phyloP scores from a whole-genome alignment of 345 rosid genomes.

The Salix arbutifolia region DNA sequence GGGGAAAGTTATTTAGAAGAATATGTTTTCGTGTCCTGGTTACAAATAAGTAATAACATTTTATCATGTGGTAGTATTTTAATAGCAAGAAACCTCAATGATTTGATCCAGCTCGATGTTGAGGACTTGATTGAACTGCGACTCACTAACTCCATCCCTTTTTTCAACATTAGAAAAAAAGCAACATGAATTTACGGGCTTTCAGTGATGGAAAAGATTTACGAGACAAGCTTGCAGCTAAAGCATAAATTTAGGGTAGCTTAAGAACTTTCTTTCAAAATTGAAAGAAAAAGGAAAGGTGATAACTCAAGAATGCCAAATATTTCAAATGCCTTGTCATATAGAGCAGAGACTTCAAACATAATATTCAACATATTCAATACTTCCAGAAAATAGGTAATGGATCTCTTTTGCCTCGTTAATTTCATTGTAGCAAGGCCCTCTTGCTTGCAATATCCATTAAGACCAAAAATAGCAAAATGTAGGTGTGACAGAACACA shows the following conservation, averaged over 20 bases:
- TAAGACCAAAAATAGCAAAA: neutral
- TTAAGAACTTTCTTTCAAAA: neutral
- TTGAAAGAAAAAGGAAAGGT: neutral
- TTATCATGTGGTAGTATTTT: neutral
- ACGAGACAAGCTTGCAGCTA: neutral
- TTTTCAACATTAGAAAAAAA: neutral
- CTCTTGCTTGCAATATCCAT: neutral
- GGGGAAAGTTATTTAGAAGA: neutral
- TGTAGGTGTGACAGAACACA: neutral
- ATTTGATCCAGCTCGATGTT: conserved; percentile 23
- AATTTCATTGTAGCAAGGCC: neutral
- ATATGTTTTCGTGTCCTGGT: neutral
- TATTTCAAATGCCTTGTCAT: neutral
- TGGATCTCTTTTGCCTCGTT: neutral
- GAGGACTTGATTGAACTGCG: conserved; percentile 27
- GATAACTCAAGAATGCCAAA: neutral
- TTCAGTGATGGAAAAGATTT: neutral
- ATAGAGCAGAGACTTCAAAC: neutral
- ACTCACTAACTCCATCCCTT: conserved; percentile 30
- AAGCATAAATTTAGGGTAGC: neutral
- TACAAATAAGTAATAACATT: neutral
- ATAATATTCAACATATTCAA: neutral
- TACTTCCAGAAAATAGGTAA: neutral
- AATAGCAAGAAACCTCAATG: conserved; percentile 15
- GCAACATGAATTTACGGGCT: neutral